Evolutionary conservation across 192 early-diverging fungal species (phyloP), one percentile per base, ranked within the genome.

Genomic region (Diversispora epigaea): DNA sequence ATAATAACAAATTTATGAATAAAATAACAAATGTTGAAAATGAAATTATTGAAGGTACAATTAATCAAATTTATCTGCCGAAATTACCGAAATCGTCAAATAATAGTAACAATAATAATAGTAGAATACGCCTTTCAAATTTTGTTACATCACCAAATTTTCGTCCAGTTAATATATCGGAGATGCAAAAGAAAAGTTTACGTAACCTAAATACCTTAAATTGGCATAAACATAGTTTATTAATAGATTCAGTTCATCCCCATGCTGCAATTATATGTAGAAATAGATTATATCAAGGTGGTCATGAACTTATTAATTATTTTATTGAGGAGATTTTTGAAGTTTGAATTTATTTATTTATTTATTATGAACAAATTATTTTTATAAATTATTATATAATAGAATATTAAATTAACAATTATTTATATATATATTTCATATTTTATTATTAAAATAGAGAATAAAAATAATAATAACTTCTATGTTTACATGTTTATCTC

Each of bases 191-290:
- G 3, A 57, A 80, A 66, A 76, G 79, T 11, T 76, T 80, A 9
- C n/a, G 73, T 22, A 78, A 85, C 47, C 17, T 88, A 49, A 83
- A 79, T 57, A 74, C 44, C 2, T 44, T 88, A 6, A 57, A 75
- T 14, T 88, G 85, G 85, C 74, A 84, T 6, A 84, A 84, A 54
- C 58, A 78, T 45, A 72, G 79, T 69, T 77, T 88, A 8, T 80
- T 77, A 68, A 82, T 86, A 14, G 77, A 83, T 19, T 75, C 74
- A 5, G 62, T 82, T 47, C 86, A 86, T 61, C 79, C 87, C 14
- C 87, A 88, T 67, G 87, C 80, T 5, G 73, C 79, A 5, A 86
- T 88, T 50, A 77, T 88, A 46, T 79, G 84, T 9, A 78, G 87
- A 22, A 75, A 84, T 46, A 82, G 81, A 22, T 79, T 80, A 68